A percentile compares a stretch with the other conserved stretches of the same genome.
Evolutionary conservation across 192 early-diverging fungal genomes (phyloP).

Genomic region (Chytriomyces confervae): DNA sequence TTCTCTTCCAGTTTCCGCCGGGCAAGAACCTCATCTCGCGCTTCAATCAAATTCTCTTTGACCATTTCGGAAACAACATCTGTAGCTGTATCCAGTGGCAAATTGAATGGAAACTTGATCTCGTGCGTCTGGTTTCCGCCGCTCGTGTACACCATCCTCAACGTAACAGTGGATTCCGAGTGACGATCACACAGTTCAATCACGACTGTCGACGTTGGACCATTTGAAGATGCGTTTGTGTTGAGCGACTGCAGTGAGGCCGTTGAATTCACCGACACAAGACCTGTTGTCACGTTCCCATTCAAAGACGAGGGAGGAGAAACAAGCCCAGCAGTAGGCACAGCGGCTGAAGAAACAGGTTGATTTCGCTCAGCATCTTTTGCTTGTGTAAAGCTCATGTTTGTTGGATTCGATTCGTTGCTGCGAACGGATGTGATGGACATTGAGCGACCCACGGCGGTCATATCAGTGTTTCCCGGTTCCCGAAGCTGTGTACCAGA

Average conservation of each 20-base stretch:
- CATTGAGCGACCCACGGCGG: neutral
- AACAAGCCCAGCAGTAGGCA: too few relatives aligned
- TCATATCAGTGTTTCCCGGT: neutral
- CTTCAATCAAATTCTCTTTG: slow-evolving; percentile 48
- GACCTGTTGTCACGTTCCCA: neutral
- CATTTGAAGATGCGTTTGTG: neutral
- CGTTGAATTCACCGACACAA: neutral
- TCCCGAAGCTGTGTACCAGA: neutral
- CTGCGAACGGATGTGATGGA: neutral
- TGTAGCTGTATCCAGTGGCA: slow-evolving; percentile 72
- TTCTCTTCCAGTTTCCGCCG: slow-evolving; percentile 45
- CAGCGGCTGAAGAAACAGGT: too few relatives aligned
- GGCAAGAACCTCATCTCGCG: slow-evolving; percentile 43
- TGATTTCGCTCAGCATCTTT: too few relatives aligned
- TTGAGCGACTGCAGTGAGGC: neutral
- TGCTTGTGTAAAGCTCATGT: too few relatives aligned
- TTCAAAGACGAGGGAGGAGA: neutral
- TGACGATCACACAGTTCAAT: slow-evolving; percentile 45
- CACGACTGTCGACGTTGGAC: slow-evolving; percentile 9
- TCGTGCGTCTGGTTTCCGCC: slow-evolving; percentile 44
- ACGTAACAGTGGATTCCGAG: slow-evolving; percentile 33
- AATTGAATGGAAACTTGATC: slow-evolving; percentile 73
- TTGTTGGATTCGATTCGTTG: neutral
- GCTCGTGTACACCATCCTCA: slow-evolving; percentile 52
- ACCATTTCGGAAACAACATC: slow-evolving; percentile 71